Evolutionary conservation across 2,329 filamentous ascomycete genomes (phyloP).

Genomic region (Pyrenophora graminea): DNA sequence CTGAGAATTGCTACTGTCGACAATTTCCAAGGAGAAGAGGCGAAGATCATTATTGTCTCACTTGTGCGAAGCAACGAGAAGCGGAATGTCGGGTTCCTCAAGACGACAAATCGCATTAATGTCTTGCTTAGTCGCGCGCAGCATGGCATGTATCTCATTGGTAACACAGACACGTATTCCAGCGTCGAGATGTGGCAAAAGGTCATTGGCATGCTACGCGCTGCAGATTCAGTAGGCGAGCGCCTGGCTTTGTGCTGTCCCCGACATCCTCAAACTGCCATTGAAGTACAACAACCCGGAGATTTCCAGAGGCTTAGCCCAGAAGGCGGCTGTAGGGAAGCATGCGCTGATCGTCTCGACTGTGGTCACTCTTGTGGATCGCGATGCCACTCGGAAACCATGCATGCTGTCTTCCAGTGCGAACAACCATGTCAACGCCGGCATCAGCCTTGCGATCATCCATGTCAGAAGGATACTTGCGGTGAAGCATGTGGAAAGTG

Average conservation of each 20-base stretch:
- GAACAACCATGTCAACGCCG: slow-evolving; percentile 31
- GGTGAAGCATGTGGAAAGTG: slow-evolving; percentile 36
- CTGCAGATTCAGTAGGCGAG: slow-evolving; percentile 18
- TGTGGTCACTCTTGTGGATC: slow-evolving; percentile 39
- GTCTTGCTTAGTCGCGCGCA: slow-evolving; percentile 69
- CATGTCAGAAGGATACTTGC: slow-evolving; percentile 35
- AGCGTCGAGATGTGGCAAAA: slow-evolving; percentile 66
- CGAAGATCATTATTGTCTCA: slow-evolving; percentile 70
- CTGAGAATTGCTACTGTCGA: slow-evolving; percentile 65
- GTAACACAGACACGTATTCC: slow-evolving; percentile 63
- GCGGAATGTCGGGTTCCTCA: slow-evolving; percentile 66
- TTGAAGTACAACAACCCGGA: slow-evolving; percentile 31
- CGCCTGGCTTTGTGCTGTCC: slow-evolving; percentile 34
- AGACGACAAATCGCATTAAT: slow-evolving; percentile 69
- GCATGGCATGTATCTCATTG: slow-evolving; percentile 73
- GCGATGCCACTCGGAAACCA: slow-evolving; percentile 37
- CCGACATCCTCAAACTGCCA: slow-evolving; percentile 29
- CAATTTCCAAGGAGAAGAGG: slow-evolving; percentile 80
- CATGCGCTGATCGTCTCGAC: slow-evolving; percentile 27
- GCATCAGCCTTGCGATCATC: slow-evolving; percentile 31
- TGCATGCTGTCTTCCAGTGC: slow-evolving; percentile 36
- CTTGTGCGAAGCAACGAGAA: slow-evolving; percentile 70
- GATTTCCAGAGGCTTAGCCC: slow-evolving; percentile 36
- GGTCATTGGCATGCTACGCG: slow-evolving; percentile 59
- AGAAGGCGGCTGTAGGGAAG: slow-evolving; percentile 37